Evolutionary conservation across 805 yeast genomes (phyloP), one percentile per base, ranked within the genome.

Genomic region (Hanseniaspora guilliermondii): DNA sequence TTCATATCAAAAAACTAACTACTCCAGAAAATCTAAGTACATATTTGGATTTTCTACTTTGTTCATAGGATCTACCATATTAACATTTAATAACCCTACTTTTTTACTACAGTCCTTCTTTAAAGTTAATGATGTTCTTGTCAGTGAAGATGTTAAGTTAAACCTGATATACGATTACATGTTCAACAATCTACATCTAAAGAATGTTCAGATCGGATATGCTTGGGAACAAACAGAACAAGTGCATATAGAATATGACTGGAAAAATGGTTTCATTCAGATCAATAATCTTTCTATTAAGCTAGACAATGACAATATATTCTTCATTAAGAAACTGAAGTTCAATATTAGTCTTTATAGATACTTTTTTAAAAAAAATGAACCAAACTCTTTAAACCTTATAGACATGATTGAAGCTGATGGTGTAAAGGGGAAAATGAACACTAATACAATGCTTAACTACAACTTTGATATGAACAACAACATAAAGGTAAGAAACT

Each of bases 11-110:
- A 27, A n/a, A 27, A 42, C 7, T 0, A 33, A 53, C 14, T 53
- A 57, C 5, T 49, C 54, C n/a, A 49, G 48, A 3, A 58, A 59
- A n/a, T 58, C 62, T 1, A 56, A 60, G 6, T 57, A 58, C 22
- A 61, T 67, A 16, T 56, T 66, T 19, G 63, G 64, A 21, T 63
- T 68, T 62, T 67, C 70, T 46, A 14, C 46, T 1, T 8, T 42
- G 3, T 17, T 44, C 14, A 14, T 68, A 40, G 84, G 80, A 62
- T 75, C 83, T 1, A 68, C 69, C 45, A 57, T 80, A 9, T 71
- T 73, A 55, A 61, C 75, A 1, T 63, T 62, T 59, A 58, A 60
- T 32, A 22, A 48, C 38, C 39, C 55, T 19, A 52, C 49, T 2
- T 21, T 41, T 19, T 11, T 49, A 7, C 25, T 49, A 1, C 53